Evolutionary conservation across 306 rosid species (phyloP).

Genomic region (Comarum palustre): DNA sequence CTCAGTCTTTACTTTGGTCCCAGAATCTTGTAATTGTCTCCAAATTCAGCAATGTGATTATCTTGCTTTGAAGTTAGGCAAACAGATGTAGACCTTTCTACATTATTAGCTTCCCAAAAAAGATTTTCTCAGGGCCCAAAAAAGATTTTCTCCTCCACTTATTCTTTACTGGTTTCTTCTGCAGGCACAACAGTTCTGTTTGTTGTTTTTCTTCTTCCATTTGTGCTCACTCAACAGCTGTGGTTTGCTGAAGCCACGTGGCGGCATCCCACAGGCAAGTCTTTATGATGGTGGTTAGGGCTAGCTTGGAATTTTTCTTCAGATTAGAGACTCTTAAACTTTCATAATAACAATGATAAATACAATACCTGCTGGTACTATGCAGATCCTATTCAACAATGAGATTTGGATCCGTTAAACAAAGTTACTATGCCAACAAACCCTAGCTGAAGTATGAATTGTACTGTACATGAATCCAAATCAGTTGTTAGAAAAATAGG

Average conservation of each 20-base stretch:
- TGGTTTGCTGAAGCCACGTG: not conserved
- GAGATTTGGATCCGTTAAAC: not conserved
- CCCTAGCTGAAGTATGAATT: constrained; percentile 31
- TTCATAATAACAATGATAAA: not conserved
- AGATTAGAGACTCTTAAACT: not conserved
- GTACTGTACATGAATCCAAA: constrained; percentile 5
- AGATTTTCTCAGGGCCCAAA: not conserved
- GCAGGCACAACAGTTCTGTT: constrained; percentile 2
- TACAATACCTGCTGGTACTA: not conserved
- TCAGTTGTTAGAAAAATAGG: not conserved
- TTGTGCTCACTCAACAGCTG: not conserved
- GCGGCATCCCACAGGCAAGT: constrained; percentile 3
- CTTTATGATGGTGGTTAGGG: not conserved
- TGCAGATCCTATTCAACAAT: not conserved
- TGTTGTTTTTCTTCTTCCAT: not conserved
- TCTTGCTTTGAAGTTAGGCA: not conserved
- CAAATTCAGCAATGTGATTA: not conserved
- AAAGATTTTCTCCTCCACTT: constrained; percentile 3
- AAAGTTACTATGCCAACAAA: constrained; percentile 25
- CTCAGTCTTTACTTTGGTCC: not conserved
- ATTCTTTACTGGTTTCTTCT: not conserved
- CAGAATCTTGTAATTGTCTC: not conserved
- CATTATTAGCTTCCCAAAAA: not conserved
- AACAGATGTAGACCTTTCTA: not conserved
- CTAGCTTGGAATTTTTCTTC: not conserved